Percentiles rank a stretch among this genome's conserved stretches.
These are phyloP conservation scores for Pyrenophora teres DNA, from an alignment of 2,329 filamentous ascomycete genomes.

Conservation along the genomic window DNA sequence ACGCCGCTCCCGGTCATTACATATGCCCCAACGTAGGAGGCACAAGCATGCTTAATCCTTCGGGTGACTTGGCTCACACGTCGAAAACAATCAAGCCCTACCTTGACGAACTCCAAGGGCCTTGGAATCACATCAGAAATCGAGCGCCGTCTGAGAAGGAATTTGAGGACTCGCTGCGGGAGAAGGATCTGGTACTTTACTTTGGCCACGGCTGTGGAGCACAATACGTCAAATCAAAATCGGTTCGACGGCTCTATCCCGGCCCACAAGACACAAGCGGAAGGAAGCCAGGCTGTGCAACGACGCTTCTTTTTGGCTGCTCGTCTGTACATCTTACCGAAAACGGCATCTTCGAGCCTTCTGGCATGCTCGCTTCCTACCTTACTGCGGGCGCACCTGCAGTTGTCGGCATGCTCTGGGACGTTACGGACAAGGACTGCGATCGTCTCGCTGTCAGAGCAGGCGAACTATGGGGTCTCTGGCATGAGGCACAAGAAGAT, in stretches of 20 bases:
- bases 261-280: constrained; percentile 44
- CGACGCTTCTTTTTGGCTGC: constrained; percentile 91
- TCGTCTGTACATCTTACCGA: constrained; percentile 81
- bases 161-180: constrained; percentile 69
- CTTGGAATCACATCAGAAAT: constrained; percentile 72
- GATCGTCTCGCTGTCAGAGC: constrained; percentile 83
- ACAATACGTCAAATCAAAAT: constrained; percentile 87
- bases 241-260: constrained; percentile 72
- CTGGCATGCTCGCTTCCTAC: constrained; percentile 89
- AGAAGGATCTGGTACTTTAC: constrained; percentile 79
- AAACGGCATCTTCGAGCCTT: constrained; percentile 81
- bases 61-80: constrained; percentile 79
- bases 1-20: constrained; percentile 47
- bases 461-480: constrained; percentile 86
- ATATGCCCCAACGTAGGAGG: constrained; percentile 60
- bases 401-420: constrained; percentile 92
- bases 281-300: constrained; percentile 63
- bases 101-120: constrained; percentile 56
- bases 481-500: constrained; percentile 51
- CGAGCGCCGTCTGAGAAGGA: constrained; percentile 75
- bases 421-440: constrained; percentile 96
- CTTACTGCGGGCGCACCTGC: constrained; percentile 81
- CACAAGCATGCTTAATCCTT: constrained; percentile 88
- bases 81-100: constrained; percentile 73
- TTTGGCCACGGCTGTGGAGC: constrained; percentile 95